Conservation (phyloP, 2,329 filamentous ascomycete species). For the Plectosphaerella sp. region DNA sequence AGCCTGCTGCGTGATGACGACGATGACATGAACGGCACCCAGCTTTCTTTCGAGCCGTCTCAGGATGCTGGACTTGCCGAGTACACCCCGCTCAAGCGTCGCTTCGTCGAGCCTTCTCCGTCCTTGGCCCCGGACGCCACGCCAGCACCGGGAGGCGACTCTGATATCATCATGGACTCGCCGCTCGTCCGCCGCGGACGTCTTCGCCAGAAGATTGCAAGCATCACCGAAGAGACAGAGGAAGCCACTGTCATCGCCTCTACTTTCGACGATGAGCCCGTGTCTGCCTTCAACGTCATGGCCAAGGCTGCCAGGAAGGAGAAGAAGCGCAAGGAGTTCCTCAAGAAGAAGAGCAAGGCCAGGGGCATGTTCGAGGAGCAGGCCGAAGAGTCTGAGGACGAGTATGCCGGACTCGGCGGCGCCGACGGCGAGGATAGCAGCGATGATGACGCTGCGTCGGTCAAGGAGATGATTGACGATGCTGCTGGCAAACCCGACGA, state of each 20-base stretch:
- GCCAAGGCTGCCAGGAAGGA: slow-evolving; percentile 56
- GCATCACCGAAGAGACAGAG: slow-evolving; percentile 36
- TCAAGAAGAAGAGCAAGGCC: slow-evolving; percentile 84
- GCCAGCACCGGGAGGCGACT: slow-evolving; percentile 27
- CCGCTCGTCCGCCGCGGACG: slow-evolving; percentile 60
- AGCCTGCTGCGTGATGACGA: slow-evolving; percentile 46
- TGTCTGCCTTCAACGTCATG: slow-evolving; percentile 65
- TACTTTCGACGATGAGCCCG: slow-evolving; percentile 26
- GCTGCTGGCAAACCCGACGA: slow-evolving; percentile 72
- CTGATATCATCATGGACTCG: slow-evolving; percentile 50
- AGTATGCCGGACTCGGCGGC: slow-evolving; percentile 92
- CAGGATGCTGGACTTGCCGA: slow-evolving; percentile 76
- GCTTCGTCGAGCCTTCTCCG: slow-evolving; percentile 59
- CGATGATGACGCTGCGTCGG: slow-evolving; percentile 65
- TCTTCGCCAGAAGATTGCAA: slow-evolving; percentile 41
- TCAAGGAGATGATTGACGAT: slow-evolving; percentile 89
- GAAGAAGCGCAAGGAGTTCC: slow-evolving; percentile 52
- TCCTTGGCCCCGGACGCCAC: slow-evolving; percentile 71
- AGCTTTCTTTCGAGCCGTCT: slow-evolving; percentile 69
- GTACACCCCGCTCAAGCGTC: slow-evolving; percentile 64
- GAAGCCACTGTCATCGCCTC: slow-evolving; percentile 8
- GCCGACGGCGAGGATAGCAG: slow-evolving; percentile 81
- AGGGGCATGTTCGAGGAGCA: slow-evolving; percentile 87
- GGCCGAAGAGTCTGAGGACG: slow-evolving; percentile 95
- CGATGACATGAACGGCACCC: slow-evolving; percentile 39